Evolutionary conservation across 306 rosid species (phyloP), one percentile per base, ranked within the genome.

Genomic region (Abrus pulchellus): DNA sequence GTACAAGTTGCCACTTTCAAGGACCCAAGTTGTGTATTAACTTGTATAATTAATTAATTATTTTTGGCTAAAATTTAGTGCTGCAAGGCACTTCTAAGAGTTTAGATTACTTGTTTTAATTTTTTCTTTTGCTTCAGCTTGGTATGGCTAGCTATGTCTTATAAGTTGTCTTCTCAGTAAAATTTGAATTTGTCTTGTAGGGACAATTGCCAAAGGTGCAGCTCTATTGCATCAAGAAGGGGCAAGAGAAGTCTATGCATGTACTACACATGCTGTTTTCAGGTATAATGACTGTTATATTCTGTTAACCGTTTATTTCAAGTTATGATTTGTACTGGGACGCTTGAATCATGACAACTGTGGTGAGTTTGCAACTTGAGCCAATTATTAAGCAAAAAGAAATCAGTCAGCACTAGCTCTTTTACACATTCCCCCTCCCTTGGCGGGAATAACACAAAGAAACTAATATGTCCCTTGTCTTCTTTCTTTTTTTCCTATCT

Each of bases 161-260:
- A 11, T 68, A 66, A 62, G 32, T 52, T 74, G 32, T 57, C 68
- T 44, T 65, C 65, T 34, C 34, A 43, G 28, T 38, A 14, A 74
- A 44, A 38, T 49, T 9, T 53, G 3, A 38, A 56, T 74, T 80
- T 82, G 44, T 78, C 75, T 72, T 83, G 41, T 70, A 92, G 98
- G 98, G 71, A 94, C 98, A 55, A 92, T 94, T 73, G 71, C 90
- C 55, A 92, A 94, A 86, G 98, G 98, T 83, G 98, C 98, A 52
- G 92, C 89, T 40, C 86, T 94, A n/a, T 90, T 94, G 82, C 98
- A 94, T 85, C 98, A 94, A 86, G 98, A 88, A 83, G 98, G 98
- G 66, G 98, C 97, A 53, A 88, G 97, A 87, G 98, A 94, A 89
- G 98, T 94, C 79, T 94, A 94, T 89, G 98, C 98, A 12, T 94